Base-by-base conservation (phyloP, 129 eudicot species). In the Apium graveolens region DNA sequence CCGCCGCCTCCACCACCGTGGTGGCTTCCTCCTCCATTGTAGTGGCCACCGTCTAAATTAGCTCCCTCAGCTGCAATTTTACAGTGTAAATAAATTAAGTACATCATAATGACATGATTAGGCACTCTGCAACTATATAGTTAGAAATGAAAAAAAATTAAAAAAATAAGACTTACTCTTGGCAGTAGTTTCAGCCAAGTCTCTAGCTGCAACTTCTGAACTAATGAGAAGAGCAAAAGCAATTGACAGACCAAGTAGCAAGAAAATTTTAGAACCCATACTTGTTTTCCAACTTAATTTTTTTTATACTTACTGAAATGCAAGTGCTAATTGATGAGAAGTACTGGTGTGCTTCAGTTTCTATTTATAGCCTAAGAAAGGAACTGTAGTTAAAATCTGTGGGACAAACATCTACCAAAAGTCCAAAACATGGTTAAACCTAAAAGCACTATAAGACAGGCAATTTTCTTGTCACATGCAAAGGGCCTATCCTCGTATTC, bases 131-230 rank as follows among this genome's bases (percentile, higher is more conserved):
- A n/a, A n/a, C n/a, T n/a, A n/a, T n/a, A n/a, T n/a, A n/a, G n/a
- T n/a, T n/a, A n/a, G n/a, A n/a, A n/a, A n/a, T n/a, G n/a, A n/a
- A n/a, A n/a, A n/a, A n/a, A n/a, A n/a, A n/a, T n/a, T n/a, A n/a
- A n/a, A n/a, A n/a, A n/a, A n/a, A n/a, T n/a, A n/a, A n/a, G n/a
- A n/a, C 21, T 76, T 6, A 20, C 44, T 35, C 51, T 18, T 44
- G 48, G 48, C 12, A 49, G 66, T 46, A n/a, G 73, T 78, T 37
- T 78, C 81, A 68, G 65, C 75, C 24, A 78, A 48, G 9, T 78
- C 76, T 27, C 65, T 78, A 14, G 81, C 81, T 18, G 75, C 76
- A 16, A 78, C 81, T 42, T 66, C 44, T 10, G 81, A 78, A 11
- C 71, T 14, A 69, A 69, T 66, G 62, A 66, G 53, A 27, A 78